phyloP scores from a whole-genome alignment of 2,329 filamentous ascomycete genomes.

The Diaporthe vaccinii region DNA sequence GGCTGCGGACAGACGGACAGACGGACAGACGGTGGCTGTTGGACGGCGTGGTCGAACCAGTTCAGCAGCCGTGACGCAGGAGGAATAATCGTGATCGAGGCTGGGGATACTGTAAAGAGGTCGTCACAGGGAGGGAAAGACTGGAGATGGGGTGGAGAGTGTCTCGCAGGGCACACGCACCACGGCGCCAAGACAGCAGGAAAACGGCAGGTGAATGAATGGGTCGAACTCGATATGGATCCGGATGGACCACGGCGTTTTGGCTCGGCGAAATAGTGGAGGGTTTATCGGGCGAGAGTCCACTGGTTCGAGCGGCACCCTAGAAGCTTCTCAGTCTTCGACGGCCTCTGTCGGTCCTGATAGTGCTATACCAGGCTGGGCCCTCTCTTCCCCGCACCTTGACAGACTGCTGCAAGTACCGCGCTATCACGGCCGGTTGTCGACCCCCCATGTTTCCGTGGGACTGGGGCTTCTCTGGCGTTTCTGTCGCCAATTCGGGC shows the following conservation, averaged over 20 bases:
- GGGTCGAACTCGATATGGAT: slow-evolving; percentile 48
- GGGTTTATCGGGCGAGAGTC: slow-evolving; percentile 49
- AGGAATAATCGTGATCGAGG: slow-evolving; percentile 28
- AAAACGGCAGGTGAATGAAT: slow-evolving; percentile 40
- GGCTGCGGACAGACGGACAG: neutral
- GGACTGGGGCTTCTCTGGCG: slow-evolving; percentile 21
- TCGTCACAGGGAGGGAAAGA: slow-evolving; percentile 41
- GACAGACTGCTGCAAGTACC: too few species aligned
- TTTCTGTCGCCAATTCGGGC: slow-evolving; percentile 36
- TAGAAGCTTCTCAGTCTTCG: slow-evolving; percentile 16
- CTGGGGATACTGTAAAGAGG: slow-evolving; percentile 9
- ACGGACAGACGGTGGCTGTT: neutral
- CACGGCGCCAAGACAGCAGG: slow-evolving; percentile 33
- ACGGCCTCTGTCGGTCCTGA: neutral
- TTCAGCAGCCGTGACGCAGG: neutral
- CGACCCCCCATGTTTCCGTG: slow-evolving; percentile 20
- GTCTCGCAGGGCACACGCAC: slow-evolving; percentile 26
- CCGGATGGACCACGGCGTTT: slow-evolving; percentile 63
- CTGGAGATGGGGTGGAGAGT: slow-evolving; percentile 42
- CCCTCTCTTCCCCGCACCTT: neutral
- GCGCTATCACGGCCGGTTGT: slow-evolving; percentile 32
- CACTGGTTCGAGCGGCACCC: slow-evolving; percentile 39
- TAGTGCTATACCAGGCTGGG: slow-evolving; percentile 18
- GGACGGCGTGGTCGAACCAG: slow-evolving; percentile 6
- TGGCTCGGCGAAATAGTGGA: slow-evolving; percentile 72